phyloP scores from a whole-genome alignment of 495 filamentous ascomycete species.

The Aspergillus hancockii region DNA sequence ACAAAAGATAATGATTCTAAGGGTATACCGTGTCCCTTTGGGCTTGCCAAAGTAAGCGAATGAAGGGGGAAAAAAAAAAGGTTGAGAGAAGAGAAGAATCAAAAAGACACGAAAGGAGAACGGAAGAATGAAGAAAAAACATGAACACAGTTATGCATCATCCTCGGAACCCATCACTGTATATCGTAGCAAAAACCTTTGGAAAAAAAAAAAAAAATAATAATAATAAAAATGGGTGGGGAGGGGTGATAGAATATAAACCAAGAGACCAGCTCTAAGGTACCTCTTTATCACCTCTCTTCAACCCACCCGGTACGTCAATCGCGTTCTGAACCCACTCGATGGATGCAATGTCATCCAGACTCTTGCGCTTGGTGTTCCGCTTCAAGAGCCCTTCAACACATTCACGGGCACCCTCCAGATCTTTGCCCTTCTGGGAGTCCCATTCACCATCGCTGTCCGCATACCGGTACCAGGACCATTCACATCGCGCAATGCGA shows the following conservation, averaged over 20 bases:
- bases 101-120: slow-evolving; percentile 12
- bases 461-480: slow-evolving; percentile 86
- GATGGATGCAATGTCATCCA: slow-evolving; percentile 68
- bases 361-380: slow-evolving; percentile 68
- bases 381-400: slow-evolving; percentile 84
- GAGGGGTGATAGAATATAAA: slow-evolving; percentile 9
- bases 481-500: slow-evolving; percentile 91
- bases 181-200: slow-evolving; percentile 9
- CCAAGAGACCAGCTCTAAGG: slow-evolving; percentile 45
- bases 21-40: slow-evolving; percentile 5
- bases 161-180: slow-evolving; percentile 8
- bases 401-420: slow-evolving; percentile 73
- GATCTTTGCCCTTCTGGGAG: slow-evolving; percentile 54
- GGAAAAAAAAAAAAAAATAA: slow-evolving; percentile 18
- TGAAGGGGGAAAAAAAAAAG: slow-evolving; percentile 4
- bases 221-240: too few species aligned
- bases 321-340: slow-evolving; percentile 80
- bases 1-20: slow-evolving; percentile 2
- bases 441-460: slow-evolving; percentile 74
- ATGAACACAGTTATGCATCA: neutral
- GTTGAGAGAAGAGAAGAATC: slow-evolving; percentile 2
- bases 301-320: slow-evolving; percentile 66
- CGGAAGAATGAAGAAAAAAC: neutral
- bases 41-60: neutral
- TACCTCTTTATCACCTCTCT: slow-evolving; percentile 66